Conservation (phyloP, 1,284 basidiomycete species). For the Ustilago bromivora region DNA sequence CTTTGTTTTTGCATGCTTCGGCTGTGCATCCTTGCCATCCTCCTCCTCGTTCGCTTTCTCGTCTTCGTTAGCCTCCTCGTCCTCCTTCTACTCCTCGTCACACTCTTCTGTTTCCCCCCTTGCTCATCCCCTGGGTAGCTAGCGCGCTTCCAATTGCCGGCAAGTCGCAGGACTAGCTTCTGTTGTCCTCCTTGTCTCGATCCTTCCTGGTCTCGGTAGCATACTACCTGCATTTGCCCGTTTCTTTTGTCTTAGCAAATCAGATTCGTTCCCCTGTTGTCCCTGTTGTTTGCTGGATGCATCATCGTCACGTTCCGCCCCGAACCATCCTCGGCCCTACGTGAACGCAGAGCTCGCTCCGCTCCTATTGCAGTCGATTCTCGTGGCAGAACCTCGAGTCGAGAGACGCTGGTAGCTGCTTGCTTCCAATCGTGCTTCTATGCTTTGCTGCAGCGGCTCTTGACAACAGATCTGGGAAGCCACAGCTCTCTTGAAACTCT, state of each 20-base stretch:
- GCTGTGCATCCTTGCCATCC: neutral
- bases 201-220: neutral
- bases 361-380: neutral
- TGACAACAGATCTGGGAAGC: conserved; percentile 1
- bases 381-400: neutral
- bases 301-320: conserved; percentile 1
- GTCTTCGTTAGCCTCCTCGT: neutral
- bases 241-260: conserved; percentile 7
- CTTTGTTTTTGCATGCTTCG: neutral
- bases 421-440: conserved; percentile 2
- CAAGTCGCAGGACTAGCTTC: neutral
- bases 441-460: neutral
- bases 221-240: neutral
- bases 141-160: neutral
- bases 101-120: neutral
- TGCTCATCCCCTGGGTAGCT: neutral
- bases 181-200: neutral
- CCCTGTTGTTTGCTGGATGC: neutral
- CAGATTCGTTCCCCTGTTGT: neutral
- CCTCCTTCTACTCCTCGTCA: neutral
- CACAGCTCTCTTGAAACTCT: neutral
- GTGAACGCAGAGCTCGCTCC: neutral
- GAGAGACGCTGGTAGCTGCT: neutral
- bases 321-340: neutral
- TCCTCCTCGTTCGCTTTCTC: neutral